Evolutionary conservation across 1,284 basidiomycete genomes (phyloP).

Genomic region (Ceratobasidium sp.): DNA sequence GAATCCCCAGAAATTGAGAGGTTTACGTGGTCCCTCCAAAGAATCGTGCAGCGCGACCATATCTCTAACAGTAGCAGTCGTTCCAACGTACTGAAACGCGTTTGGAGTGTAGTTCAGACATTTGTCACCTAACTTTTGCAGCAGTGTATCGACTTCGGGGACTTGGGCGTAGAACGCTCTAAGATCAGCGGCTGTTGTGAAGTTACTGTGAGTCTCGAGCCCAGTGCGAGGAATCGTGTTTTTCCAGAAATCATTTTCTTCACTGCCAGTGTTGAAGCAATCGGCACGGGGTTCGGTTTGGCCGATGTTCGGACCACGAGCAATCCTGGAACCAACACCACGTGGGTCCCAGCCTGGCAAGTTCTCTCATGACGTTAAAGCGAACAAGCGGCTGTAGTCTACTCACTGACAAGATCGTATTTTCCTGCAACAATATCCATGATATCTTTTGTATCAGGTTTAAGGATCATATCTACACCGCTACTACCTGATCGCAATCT

Average conservation of each 20-base stretch:
- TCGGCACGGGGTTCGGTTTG: background rate
- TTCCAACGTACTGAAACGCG: slow-evolving; percentile 9
- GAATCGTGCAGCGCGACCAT: slow-evolving; percentile 43
- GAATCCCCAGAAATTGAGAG: slow-evolving; percentile 44
- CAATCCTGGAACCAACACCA: background rate
- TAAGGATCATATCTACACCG: background rate
- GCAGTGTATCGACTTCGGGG: background rate
- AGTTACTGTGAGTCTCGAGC: slow-evolving; percentile 31
- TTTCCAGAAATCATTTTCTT: slow-evolving; percentile 15
- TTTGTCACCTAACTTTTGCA: background rate
- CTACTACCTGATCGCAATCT: background rate
- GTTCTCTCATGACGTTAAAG: background rate
- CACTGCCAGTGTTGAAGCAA: slow-evolving; percentile 7
- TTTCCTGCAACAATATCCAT: background rate
- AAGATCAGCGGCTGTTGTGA: background rate
- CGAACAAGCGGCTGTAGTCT: background rate
- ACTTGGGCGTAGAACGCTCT: slow-evolving; percentile 2
- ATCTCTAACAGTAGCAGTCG: slow-evolving; percentile 30
- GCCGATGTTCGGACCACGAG: too few relatives aligned
- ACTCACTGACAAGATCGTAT: slow-evolving; percentile 17
- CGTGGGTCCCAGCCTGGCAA: slow-evolving; percentile 12
- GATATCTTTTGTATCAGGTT: background rate
- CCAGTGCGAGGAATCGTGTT: slow-evolving; percentile 35
- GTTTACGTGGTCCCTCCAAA: slow-evolving; percentile 31
- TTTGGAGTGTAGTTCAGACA: background rate